A percentile compares a stretch with the other conserved stretches of the same genome.
These are phyloP conservation scores for Blepharisma japonicum DNA, from an alignment of 73 alveolate genomes.

Conservation along the genomic window DNA sequence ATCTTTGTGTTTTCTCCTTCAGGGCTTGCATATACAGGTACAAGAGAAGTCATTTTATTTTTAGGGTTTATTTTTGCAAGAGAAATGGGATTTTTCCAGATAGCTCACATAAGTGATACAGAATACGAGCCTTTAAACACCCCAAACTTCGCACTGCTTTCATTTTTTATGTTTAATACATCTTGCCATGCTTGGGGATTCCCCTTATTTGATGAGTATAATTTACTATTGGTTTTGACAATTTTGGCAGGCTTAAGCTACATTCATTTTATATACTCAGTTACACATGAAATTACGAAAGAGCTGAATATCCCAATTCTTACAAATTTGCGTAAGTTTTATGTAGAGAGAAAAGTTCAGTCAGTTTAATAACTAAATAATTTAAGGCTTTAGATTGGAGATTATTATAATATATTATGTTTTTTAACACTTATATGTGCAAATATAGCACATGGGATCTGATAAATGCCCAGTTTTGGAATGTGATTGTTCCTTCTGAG, in stretches of 20 bases:
- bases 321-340: neutral
- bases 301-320: conserved; percentile 4
- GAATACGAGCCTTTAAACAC: neutral
- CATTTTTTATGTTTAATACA: neutral
- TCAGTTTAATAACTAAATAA: too few relatives aligned
- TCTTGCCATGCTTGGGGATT: neutral
- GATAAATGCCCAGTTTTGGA: too few relatives aligned
- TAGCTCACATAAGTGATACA: neutral
- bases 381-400: too few relatives aligned
- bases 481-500: too few relatives aligned
- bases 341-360: too few relatives aligned
- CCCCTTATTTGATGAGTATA: neutral
- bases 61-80: neutral
- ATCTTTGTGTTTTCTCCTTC: neutral
- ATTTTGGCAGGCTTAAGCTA: conserved; percentile 1
- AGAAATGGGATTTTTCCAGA: neutral
- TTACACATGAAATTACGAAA: conserved; percentile 8
- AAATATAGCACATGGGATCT: too few relatives aligned
- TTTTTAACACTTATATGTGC: too few relatives aligned
- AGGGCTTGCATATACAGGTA: neutral
- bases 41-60: neutral
- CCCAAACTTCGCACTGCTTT: neutral
- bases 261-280: conserved; percentile 9
- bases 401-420: too few relatives aligned
- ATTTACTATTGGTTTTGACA: neutral